phyloP scores from a whole-genome alignment of 495 filamentous ascomycete species.

The Aspergillus avenaceus region DNA sequence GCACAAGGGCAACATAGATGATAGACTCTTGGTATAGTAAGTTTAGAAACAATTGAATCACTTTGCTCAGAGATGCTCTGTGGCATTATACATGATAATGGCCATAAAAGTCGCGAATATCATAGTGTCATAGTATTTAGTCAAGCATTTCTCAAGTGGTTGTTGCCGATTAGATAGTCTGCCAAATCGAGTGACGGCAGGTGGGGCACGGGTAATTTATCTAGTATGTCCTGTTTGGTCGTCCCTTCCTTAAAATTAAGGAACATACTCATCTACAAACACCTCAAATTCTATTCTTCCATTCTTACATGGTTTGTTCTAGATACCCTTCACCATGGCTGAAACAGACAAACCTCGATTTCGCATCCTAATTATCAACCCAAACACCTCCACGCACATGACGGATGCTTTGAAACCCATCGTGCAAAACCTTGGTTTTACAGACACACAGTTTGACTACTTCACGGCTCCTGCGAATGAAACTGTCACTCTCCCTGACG shows the following conservation, averaged over 20 bases:
- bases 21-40: too few relatives aligned
- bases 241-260: not conserved
- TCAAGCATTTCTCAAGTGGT: too few relatives aligned
- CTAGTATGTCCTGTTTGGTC: not conserved
- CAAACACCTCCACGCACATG: slow-evolving; percentile 83
- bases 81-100: too few relatives aligned
- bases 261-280: not conserved
- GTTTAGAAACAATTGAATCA: too few relatives aligned
- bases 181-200: not conserved
- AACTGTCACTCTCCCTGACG: slow-evolving; percentile 23
- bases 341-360: slow-evolving; percentile 15
- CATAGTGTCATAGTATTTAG: too few relatives aligned
- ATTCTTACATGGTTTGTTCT: not conserved
- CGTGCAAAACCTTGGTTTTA: slow-evolving; percentile 46
- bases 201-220: not conserved
- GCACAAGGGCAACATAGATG: too few relatives aligned
- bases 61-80: too few relatives aligned
- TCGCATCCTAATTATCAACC: slow-evolving; percentile 79
- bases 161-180: too few relatives aligned
- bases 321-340: slow-evolving; percentile 13
- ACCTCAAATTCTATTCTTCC: not conserved
- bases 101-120: too few relatives aligned
- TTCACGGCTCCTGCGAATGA: slow-evolving; percentile 49
- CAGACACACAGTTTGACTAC: slow-evolving; percentile 48
- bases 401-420: slow-evolving; percentile 68